These are phyloP conservation scores for Aspergillus udagawae DNA, from an alignment of 2,329 filamentous ascomycete species.

Conservation along the genomic window DNA sequence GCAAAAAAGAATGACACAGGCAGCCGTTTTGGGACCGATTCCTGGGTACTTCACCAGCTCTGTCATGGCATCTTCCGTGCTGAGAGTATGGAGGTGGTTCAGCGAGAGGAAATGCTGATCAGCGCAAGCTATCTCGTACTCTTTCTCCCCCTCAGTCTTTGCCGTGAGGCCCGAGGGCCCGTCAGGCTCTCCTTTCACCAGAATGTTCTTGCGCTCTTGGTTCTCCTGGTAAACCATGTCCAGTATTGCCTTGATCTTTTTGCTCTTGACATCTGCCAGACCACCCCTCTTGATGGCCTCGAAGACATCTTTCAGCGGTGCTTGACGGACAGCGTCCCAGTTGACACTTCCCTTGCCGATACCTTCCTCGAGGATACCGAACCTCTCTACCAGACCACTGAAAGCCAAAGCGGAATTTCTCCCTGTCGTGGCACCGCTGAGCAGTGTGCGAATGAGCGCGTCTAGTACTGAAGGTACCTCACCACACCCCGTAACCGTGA, in stretches of 20 bases:
- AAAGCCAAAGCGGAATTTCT: conserved; percentile 64
- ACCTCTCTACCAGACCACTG: conserved; percentile 59
- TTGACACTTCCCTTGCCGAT: conserved; percentile 68
- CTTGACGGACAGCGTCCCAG: conserved; percentile 66
- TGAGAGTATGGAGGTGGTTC: conserved; percentile 56
- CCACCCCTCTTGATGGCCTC: conserved; percentile 68
- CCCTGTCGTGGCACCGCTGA: conserved; percentile 58
- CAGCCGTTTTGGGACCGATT: conserved; percentile 64
- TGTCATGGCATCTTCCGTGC: conserved; percentile 54
- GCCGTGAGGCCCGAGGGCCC: conserved; percentile 42
- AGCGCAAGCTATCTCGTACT: conserved; percentile 54
- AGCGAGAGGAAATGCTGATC: conserved; percentile 61
- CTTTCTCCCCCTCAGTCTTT: conserved; percentile 48
- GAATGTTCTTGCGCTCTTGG: conserved; percentile 50
- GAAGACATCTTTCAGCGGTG: conserved; percentile 58
- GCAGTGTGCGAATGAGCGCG: conserved; percentile 58
- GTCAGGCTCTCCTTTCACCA: conserved; percentile 43
- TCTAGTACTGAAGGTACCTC: conserved; percentile 64
- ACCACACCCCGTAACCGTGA: conserved; percentile 67
- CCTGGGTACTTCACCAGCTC: conserved; percentile 58
- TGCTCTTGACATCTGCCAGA: conserved; percentile 65
- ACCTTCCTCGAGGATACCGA: conserved; percentile 59
- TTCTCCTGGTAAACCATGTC: conserved; percentile 70
- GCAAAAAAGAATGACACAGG: conserved; percentile 62
- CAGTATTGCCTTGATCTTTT: conserved; percentile 68